Percentiles rank a stretch among this genome's conserved stretches.
These are phyloP conservation scores for Xylariaceae sp. DNA, from an alignment of 2,329 filamentous ascomycete genomes.

Conservation along the genomic window DNA sequence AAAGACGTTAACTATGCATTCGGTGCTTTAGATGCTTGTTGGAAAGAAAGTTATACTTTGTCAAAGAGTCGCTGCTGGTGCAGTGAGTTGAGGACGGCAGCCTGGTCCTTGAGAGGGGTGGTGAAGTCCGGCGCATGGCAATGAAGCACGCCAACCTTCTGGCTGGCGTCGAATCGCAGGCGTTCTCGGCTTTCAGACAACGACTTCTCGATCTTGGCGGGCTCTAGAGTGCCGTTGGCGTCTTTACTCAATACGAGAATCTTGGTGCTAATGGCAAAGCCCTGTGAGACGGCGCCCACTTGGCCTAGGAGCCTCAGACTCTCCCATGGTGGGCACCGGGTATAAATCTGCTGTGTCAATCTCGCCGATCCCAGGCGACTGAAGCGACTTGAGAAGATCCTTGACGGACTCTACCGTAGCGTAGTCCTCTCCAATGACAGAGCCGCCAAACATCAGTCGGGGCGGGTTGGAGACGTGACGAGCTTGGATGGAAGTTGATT, in stretches of 20 bases:
- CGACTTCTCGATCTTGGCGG: background rate
- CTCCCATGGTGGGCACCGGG: too few species aligned
- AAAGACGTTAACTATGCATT: too few species aligned
- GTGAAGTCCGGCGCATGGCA: background rate
- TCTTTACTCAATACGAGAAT: background rate
- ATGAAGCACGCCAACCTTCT: background rate
- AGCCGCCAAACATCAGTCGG: too few species aligned
- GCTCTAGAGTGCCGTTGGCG: background rate
- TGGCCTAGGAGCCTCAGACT: background rate
- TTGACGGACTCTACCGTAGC: too few species aligned
- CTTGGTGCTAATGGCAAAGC: background rate
- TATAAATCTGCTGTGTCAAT: too few species aligned
- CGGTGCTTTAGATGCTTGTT: too few species aligned
- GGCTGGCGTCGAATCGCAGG: background rate
- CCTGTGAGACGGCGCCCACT: background rate
- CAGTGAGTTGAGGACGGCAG: background rate
- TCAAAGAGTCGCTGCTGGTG: background rate
- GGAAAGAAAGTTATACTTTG: too few species aligned
- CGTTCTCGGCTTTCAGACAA: background rate
- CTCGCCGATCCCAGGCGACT: too few species aligned
- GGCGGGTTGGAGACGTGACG: too few species aligned
- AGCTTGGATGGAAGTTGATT: too few species aligned
- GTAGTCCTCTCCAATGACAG: too few species aligned
- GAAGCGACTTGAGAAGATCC: too few species aligned
- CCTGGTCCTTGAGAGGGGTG: conserved; percentile 1